Evolutionary conservation across 176 grass and related monocot species (phyloP), one percentile per base, ranked within the genome.

Genomic region (Saccharum spontaneum): DNA sequence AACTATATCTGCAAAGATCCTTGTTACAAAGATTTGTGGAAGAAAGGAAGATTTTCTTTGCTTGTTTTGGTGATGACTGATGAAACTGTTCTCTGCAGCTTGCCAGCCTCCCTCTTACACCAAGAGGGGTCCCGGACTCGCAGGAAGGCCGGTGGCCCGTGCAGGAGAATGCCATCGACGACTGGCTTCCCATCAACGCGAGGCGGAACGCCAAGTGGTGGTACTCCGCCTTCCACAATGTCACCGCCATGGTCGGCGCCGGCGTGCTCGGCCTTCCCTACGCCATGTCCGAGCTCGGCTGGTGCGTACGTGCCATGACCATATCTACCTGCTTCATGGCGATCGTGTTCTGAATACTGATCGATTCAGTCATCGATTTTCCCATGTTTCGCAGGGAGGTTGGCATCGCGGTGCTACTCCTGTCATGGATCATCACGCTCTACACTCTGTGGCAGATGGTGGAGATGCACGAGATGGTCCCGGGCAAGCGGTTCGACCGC

Each of bases 381-480:
- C 1, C 1, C 33, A 34, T 34, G 33, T 34, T 71, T 9, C 34
- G 23, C 76, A 97, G 94, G 95, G 95, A 82, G 0, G 84, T 89
- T 1, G 95, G 95, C 15, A 69, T 98, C n/a, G 76, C 81, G 8
- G 88, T 98, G 80, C 87, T 98, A 23, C 31, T 95, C 34, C 4
- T 98, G 36, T 98, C 95, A 12, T 98, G 95, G 95, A 76, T 98
- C 73, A 91, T 98, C 84, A 98, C 95, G 23, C 79, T 98, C 0
- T 98, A 98, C 90, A 98, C 92, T 6, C 87, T 98, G 3, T 98
- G 95, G 95, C 95, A 98, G 79, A 98, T 98, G 95, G 95, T 95
- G 50, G 92, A 98, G 87, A 98, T 98, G 95, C 95, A 98, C 57
- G 95, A 98, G 90, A 95, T 94, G 92, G 90, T 98, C 1, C 93